A percentile compares a stretch with the other conserved stretches of the same genome.
Conservation (phyloP, 352 stramenopile genomes). For the Globisporangium parvum region DNA sequence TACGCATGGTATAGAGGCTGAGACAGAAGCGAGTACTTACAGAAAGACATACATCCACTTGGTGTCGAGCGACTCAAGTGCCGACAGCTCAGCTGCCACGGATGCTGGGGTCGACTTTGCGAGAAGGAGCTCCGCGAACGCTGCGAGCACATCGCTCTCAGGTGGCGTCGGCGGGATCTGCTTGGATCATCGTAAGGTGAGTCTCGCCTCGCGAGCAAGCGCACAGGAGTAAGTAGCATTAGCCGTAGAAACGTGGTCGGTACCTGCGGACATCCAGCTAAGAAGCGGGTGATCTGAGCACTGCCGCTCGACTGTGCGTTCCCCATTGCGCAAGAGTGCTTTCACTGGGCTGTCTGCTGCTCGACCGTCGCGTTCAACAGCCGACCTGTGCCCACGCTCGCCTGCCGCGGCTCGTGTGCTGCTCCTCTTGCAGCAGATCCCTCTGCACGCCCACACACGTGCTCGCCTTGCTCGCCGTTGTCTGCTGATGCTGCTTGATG, state of each 20-base stretch:
- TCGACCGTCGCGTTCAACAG: not conserved
- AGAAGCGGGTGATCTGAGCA: constrained; percentile 29
- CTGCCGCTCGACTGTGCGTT: constrained; percentile 36
- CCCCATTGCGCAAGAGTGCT: constrained; percentile 27
- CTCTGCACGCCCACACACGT: too few relatives aligned
- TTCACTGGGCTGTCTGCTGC: too few relatives aligned
- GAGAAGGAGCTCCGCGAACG: constrained; percentile 45
- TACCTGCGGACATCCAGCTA: constrained; percentile 57
- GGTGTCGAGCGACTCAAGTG: constrained; percentile 36
- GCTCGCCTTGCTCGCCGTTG: too few relatives aligned
- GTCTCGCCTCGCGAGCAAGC: not conserved
- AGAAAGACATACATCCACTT: constrained; percentile 76
- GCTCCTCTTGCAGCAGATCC: too few relatives aligned
- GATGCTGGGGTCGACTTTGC: constrained; percentile 18
- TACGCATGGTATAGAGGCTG: not conserved
- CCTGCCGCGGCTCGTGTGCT: too few relatives aligned
- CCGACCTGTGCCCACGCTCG: too few relatives aligned
- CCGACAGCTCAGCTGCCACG: constrained; percentile 34
- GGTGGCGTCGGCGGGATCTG: constrained; percentile 48
- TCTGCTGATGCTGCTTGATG: too few relatives aligned
- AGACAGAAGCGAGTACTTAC: constrained; percentile 21
- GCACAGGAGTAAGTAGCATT: not conserved
- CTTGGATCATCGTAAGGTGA: not conserved
- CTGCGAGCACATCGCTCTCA: constrained; percentile 25
- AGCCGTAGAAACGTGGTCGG: too few relatives aligned